Base-by-base conservation (phyloP, 805 yeast genomes). In the Saccharomyces mikatae region DNA sequence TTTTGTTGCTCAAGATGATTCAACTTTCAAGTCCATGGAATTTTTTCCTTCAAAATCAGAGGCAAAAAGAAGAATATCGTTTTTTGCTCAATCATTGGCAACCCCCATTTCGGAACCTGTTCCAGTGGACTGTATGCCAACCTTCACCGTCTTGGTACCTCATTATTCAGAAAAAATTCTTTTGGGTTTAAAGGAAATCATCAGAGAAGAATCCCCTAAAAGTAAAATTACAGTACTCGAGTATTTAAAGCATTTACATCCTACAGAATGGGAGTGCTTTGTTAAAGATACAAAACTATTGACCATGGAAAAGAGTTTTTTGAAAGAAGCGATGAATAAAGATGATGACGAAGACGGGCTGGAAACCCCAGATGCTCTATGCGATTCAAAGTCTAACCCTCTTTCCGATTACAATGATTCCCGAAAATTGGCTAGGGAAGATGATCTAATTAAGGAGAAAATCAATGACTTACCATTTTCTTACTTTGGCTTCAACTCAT, bases 41-140 rank as follows among this genome's bases (percentile, higher is more conserved):
- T 71, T 81, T 17, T 80, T 85, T 60, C 81, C 81, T 26, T 67
- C 79, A 0, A 80, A 82, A 51, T 80, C 89, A 0, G 96, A 87
- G 65, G 96, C 96, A 0, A 84, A 84, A 64, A 74, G 96, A 62
- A 76, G 97, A 59, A 80, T 89, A 1, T 86, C 96, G 0, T 89
- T 87, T 65, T 89, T 89, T 75, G 96, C 97, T 0, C 96, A 89
- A 64, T 88, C 96, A 0, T 73, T 89, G 47, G 84, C 96, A 0
- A 87, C 95, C 0, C 92, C 96, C 1, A 85, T 89, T 74, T 86
- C 89, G 0, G 89, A 84, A 48, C 84, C 89, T 0, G 70, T 78
- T 11, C 79, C 89, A 0, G 78, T 84, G 6, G 78, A 77, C 22
- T 75, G 81, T 47, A 87, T 87, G 89, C 95, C 96, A 0, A 74